Evolutionary conservation across 1,139 yeast genomes (phyloP), one percentile per base, ranked within the genome.

Genomic region (Geotrichum histeridarum): DNA sequence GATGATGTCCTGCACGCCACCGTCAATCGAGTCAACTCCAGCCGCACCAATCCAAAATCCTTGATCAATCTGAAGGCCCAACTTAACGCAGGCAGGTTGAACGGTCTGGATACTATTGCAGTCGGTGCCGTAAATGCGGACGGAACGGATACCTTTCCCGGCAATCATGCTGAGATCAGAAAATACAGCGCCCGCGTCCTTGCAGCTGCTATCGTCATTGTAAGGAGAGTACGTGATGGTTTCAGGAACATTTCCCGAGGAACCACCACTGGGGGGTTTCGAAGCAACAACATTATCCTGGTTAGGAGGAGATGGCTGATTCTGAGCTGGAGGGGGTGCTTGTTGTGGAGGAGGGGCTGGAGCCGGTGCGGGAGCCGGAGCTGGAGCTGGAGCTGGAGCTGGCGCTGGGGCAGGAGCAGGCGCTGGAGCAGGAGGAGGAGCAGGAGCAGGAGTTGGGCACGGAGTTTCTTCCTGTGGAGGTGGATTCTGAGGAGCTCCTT

Each of bases 121-220:
- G 68, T 90, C 96, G 54, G 88, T 84, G 62, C 95, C 95, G 67
- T 90, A 90, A 52, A 87, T 70, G 73, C 97, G 82, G 55, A 90
- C 72, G 51, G 77, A 77, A 38, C 72, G 67, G 61, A 89, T 83
- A 52, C 90, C 88, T 64, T 82, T 83, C 54, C 78, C 67, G 41
- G 70, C 64, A 63, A 90, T 85, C 54, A 73, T 66, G 33, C 73
- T 64, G 54, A 90, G 74, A 67, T 90, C 96, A n/a, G 73, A 62
- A 48, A 70, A 59, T 51, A 90, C 86, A 8, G 78, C 67, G 55
- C 64, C 73, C 37, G 76, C 70, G 56, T 73, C 74, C 67, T 87
- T 90, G 73, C 97, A 90, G 2, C 80, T 62, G 36, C 84, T 80
- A 64, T 81, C 82, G 65, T 80, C 71, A 56, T 79, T 77, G 73